Evolutionary conservation across 1,284 basidiomycete genomes (phyloP), one percentile per base, ranked within the genome.

Genomic region (Rhodotorula sp.): DNA sequence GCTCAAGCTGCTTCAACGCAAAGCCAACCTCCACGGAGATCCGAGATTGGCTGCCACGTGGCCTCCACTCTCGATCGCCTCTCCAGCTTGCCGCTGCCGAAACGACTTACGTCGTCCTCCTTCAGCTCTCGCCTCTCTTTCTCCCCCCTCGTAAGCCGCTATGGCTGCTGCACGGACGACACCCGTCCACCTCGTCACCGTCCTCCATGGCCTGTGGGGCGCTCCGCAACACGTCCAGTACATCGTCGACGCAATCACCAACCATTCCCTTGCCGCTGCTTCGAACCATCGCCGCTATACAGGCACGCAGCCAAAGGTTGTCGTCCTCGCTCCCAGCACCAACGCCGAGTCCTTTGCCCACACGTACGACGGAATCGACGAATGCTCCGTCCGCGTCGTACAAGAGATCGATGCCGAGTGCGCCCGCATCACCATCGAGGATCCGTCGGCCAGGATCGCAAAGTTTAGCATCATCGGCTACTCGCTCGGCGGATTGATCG

Each of bases 381-480:
- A 87, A 85, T 86, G 88, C 69, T 87, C 85, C 57, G 88, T 90
- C 78, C 83, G 88, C 44, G 84, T 89, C 26, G 84, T 88, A 12
- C 82, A 86, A 64, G 91, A 93, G 85, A 73, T 82, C 58, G 77
- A 80, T 64, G 68, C 45, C 49, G 76, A 68, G 64, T 44, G 88
- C 15, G 79, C 83, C 68, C 80, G 83, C 58, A 80, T 91, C 20
- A 79, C n/a, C 82, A 85, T 26, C 53, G 53, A 54, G 17, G 53
- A 54, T 17, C 53, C 53, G 77, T 77, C 12, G 85, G 85, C 8
- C 83, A 82, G 26, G 73, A 88, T 92, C 6, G 85, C 84, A 44
- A 83, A 84, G 37, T 88, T 91, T 76, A 91, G 89, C 6, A 83
- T 89, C 24, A 87, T 87, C 3, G 91, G 91, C 2, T 94, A 94